Evolutionary conservation across 2,329 filamentous ascomycete genomes (phyloP), one percentile per base, ranked within the genome.

Genomic region (Aspergillus pseudonomiae): DNA sequence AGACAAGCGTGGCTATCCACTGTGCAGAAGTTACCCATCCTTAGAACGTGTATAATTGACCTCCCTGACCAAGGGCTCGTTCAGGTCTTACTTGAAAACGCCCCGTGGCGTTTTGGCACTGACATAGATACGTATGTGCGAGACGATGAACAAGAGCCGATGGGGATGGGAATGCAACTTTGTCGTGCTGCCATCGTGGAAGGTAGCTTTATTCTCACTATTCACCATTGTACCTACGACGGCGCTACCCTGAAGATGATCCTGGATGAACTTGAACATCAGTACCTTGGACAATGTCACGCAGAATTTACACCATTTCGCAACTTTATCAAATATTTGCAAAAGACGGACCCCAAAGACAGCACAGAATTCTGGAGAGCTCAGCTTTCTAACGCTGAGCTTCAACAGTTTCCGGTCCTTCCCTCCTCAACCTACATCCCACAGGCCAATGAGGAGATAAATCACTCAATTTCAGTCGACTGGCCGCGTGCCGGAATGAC

Each of bases 11-110:
- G 45, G 45, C 3, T 11, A 48, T 24, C 28, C 41, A 34, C 43
- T n/a, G 32, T 46, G 12, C 48, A 34, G 57, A 32, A 59, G 24
- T 6, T n/a, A 24, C 30, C 57, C 6, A 50, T 59, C n/a, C 57
- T 59, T 7, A 45, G 57, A 50, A 59, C 57, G 10, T 24, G 57
- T 28, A 59, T 59, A 6, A 46, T 59, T 16, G 57, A 59, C 43
- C 12, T 59, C 30, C 24, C 57, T 4, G 57, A n/a, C 10, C 57
- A 59, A 52, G 57, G 57, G 6, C 28, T 60, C 39, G 50, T 60
- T 12, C 59, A 60, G 39, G 59, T 45, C 6, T 26, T 60, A 24
- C 21, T 48, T 48, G 24, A 48, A 10, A 21, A 48, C 6, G 11
- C 11, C 10, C 24, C 11, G 4, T 48, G 45, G 45, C 45, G 45